phyloP scores from a whole-genome alignment of 2,329 filamentous ascomycete genomes.

The Huntiella decipiens region DNA sequence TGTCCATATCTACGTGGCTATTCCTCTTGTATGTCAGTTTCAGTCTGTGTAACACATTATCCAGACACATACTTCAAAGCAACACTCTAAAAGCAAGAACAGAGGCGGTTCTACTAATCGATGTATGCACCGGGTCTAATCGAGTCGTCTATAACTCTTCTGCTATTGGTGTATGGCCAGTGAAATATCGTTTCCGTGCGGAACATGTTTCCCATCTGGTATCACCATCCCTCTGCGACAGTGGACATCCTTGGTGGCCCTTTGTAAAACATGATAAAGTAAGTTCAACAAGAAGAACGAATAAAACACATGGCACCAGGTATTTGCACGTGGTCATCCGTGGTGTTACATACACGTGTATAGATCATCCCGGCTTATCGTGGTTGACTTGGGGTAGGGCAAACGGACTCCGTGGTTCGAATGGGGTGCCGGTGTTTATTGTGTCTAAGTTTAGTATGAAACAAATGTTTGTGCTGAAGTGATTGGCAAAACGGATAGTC shows the following conservation, averaged over 20 bases:
- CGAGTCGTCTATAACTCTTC: too few relatives aligned
- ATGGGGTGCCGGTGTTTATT: too few relatives aligned
- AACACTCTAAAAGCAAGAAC: too few relatives aligned
- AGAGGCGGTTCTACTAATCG: too few relatives aligned
- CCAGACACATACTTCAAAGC: too few relatives aligned
- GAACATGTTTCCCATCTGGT: background rate
- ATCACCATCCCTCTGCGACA: background rate
- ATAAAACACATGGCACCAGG: background rate
- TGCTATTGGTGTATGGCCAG: background rate
- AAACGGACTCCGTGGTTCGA: background rate
- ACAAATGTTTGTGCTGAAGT: too few relatives aligned
- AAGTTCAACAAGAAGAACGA: background rate
- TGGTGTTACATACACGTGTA: background rate
- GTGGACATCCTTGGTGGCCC: background rate
- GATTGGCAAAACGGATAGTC: too few relatives aligned
- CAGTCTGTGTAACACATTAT: too few relatives aligned
- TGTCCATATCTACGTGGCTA: too few relatives aligned
- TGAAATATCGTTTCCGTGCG: background rate
- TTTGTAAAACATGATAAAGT: background rate
- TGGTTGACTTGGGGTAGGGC: background rate
- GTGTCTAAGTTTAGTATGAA: too few relatives aligned
- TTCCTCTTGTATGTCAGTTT: too few relatives aligned
- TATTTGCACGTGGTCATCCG: constrained; percentile 2
- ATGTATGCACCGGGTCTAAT: too few relatives aligned
- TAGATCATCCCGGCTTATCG: background rate